Conservation (phyloP, 257 asterid species). For the Knoxia roxburghii region DNA sequence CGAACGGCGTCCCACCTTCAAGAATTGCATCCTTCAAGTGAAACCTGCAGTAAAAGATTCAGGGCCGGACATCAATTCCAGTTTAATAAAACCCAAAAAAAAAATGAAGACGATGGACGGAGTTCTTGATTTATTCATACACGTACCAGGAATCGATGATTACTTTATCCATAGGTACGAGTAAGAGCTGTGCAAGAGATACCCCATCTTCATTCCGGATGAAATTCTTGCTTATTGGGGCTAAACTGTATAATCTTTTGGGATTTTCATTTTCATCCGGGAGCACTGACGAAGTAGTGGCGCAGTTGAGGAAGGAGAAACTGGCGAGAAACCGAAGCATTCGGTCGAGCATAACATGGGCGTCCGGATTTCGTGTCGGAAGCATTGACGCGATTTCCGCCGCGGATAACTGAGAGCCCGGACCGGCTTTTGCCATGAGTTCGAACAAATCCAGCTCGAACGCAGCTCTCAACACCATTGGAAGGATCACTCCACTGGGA, state of each 20-base stretch:
- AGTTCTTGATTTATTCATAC: too few species aligned
- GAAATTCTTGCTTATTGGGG: slow-evolving; percentile 7
- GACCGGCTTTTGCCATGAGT: slow-evolving; percentile 18
- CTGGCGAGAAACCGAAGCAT: slow-evolving; percentile 20
- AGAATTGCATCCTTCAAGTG: slow-evolving; percentile 38
- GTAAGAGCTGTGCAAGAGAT: slow-evolving; percentile 3
- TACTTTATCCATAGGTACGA: slow-evolving; percentile 19
- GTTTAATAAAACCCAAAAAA: neutral
- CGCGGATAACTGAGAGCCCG: slow-evolving; percentile 14
- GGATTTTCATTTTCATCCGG: slow-evolving; percentile 1
- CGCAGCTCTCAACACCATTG: slow-evolving; percentile 19
- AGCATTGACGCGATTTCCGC: slow-evolving; percentile 16
- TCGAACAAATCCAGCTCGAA: slow-evolving; percentile 21
- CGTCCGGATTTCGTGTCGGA: slow-evolving; percentile 19
- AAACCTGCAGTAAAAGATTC: slow-evolving; percentile 17
- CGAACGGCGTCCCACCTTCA: slow-evolving; percentile 40
- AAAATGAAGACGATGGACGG: too few species aligned
- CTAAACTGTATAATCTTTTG: slow-evolving; percentile 14
- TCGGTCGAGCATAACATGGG: slow-evolving; percentile 19
- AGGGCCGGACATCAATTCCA: neutral
- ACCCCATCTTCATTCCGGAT: slow-evolving; percentile 11
- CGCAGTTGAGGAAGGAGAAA: slow-evolving; percentile 7
- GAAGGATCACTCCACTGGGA: slow-evolving; percentile 8
- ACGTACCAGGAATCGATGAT: slow-evolving; percentile 25
- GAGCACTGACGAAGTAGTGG: too few species aligned